Conservation (phyloP, 768 basidiomycete species). For the Mycena indigotica region DNA sequence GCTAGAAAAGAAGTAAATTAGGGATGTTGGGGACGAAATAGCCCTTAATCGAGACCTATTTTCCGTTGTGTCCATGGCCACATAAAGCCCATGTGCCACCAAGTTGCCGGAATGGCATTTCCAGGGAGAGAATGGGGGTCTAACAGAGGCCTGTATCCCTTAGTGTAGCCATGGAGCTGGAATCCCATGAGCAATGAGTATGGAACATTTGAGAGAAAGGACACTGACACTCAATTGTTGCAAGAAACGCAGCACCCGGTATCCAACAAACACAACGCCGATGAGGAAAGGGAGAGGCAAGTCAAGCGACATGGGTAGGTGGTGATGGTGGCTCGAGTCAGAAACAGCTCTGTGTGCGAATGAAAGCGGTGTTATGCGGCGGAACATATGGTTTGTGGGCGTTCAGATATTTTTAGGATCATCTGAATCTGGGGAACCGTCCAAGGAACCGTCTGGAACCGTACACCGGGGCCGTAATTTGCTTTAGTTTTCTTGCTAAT, state of each 20-base stretch:
- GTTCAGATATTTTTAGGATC: too few species aligned
- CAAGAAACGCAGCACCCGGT: background rate
- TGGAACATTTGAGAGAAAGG: background rate
- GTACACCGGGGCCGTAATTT: too few species aligned
- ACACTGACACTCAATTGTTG: background rate
- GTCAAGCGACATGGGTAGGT: too few species aligned
- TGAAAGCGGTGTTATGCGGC: too few species aligned
- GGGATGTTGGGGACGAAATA: too few species aligned
- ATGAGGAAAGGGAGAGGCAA: background rate
- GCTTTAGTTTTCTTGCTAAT: too few species aligned
- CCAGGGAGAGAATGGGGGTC: constrained; percentile 16
- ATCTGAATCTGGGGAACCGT: too few species aligned
- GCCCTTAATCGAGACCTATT: too few species aligned
- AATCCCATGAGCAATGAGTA: background rate
- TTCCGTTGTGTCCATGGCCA: constrained; percentile 16
- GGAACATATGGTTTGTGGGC: too few species aligned
- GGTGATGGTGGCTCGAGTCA: too few species aligned
- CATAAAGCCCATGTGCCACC: constrained; percentile 20
- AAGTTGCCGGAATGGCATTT: constrained; percentile 10
- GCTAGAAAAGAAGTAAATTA: background rate
- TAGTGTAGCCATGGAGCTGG: constrained; percentile 11
- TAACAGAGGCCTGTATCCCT: constrained; percentile 14
- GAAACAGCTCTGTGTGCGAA: too few species aligned
- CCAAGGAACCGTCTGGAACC: too few species aligned
- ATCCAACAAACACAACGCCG: constrained; percentile 4